Evolutionary conservation across 2,329 filamentous ascomycete genomes (phyloP).

Genomic region (Coniochaeta pulveracea): DNA sequence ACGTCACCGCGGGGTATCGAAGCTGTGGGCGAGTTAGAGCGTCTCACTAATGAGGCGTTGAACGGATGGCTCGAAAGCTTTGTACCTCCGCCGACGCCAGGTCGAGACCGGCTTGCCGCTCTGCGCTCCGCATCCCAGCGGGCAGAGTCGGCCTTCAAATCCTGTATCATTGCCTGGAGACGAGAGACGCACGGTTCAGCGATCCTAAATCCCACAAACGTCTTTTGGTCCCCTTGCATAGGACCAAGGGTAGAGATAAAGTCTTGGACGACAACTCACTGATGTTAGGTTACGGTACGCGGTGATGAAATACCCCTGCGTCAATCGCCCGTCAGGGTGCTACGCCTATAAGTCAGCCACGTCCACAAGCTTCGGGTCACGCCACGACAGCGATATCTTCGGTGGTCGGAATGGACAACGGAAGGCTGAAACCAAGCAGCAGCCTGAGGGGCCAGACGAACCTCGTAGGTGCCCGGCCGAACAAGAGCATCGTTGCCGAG

Average conservation of each 20-base stretch:
- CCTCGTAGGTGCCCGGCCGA: conserved; percentile 63
- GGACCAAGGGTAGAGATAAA: background rate
- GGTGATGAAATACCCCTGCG: conserved; percentile 65
- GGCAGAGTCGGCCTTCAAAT: conserved; percentile 49
- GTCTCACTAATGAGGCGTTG: conserved; percentile 34
- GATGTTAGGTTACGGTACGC: conserved; percentile 70
- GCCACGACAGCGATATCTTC: too few relatives aligned
- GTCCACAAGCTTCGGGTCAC: conserved; percentile 4
- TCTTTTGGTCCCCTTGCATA: too few relatives aligned
- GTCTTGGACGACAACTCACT: conserved; percentile 35
- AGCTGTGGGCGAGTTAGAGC: conserved; percentile 48
- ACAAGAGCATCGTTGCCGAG: conserved; percentile 74
- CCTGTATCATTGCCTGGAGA: conserved; percentile 50
- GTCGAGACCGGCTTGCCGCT: conserved; percentile 33
- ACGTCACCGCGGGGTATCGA: conserved; percentile 25
- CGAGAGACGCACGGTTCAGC: conserved; percentile 3
- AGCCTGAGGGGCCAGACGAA: conserved; percentile 26
- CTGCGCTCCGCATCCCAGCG: conserved; percentile 51
- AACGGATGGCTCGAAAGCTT: conserved; percentile 38
- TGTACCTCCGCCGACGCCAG: conserved; percentile 41
- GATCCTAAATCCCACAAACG: too few relatives aligned
- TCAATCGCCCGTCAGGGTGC: conserved; percentile 46
- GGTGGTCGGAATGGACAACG: conserved; percentile 1
- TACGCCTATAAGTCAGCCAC: too few relatives aligned
- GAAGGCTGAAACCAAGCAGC: background rate